A percentile compares a stretch with the other conserved stretches of the same genome.
These are phyloP conservation scores for Syzygium aromaticum DNA, from an alignment of 345 rosid species.

Conservation along the genomic window DNA sequence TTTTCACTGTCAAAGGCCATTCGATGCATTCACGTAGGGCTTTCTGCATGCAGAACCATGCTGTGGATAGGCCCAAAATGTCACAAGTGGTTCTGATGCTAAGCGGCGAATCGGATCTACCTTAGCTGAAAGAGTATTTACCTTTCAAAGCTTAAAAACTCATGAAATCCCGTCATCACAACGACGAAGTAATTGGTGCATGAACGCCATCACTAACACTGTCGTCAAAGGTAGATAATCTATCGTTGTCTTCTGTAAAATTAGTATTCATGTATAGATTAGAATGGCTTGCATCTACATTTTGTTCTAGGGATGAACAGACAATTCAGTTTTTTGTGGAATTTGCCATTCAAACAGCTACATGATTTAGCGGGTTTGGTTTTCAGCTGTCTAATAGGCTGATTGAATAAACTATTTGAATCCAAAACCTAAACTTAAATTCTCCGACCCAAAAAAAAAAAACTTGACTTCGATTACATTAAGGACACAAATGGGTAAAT, in stretches of 20 bases:
- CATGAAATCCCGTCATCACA: not conserved
- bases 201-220: not conserved
- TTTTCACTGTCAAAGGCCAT: not conserved
- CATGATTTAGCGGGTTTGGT: not conserved
- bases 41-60: constrained; percentile 23
- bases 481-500: not conserved
- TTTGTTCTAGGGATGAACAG: not conserved
- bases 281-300: not conserved
- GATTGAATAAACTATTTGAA: not conserved
- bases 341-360: not conserved
- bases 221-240: not conserved
- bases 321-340: not conserved
- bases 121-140: not conserved
- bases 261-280: too few relatives aligned
- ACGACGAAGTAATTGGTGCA: not conserved
- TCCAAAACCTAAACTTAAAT: too few relatives aligned
- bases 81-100: not conserved
- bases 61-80: constrained; percentile 17
- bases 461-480: not conserved
- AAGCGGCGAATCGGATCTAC: too few relatives aligned
- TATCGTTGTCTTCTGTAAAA: not conserved
- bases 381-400: not conserved
- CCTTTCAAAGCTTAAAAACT: not conserved
- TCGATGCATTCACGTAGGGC: constrained; percentile 13
- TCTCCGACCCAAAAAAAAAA: not conserved